Base-by-base conservation (phyloP, 352 stramenopile species). In the Phytophthora ohioensis region DNA sequence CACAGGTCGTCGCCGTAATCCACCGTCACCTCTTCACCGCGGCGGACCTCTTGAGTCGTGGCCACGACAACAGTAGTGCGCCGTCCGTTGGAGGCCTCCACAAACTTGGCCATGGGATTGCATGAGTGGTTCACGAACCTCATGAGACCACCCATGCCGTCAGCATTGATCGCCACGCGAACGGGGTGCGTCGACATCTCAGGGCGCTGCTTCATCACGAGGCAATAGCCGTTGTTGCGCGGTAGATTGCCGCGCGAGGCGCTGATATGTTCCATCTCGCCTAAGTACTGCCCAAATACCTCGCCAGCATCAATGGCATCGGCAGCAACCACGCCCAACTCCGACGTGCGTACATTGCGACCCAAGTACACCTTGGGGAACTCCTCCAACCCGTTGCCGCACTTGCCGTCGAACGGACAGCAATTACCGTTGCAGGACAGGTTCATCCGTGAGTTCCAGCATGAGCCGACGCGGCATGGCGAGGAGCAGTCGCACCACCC, bases 361-460 rank as follows among this genome's bases (percentile, higher is more conserved):
- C 7, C 9, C 30, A 53, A 42, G 2, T 12, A 57, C 17, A 67
- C 31, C 48, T 59, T 46, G 36, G 2, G 9, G 1, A 30, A 59
- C 38, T 67, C 48, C 0, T 0, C 11, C 3, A 59, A 6, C 1
- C 49, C 59, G 48, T 67, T 59, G 3, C 48, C 49, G 3, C 48
- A 59, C 30, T 34, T 27, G 30, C 59, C 49, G 1, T 52, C 49
- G 4, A 31, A 67, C 3, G 30, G 48, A 8, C 48, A 67, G 17
- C 49, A 55, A 6, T 59, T 67, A 11, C 39, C 7, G 48, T 41
- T 67, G 59, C 59, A 67, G 17, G 35, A 56, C 0, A 64, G 2
- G 34, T 57, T n/a, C 45, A 42, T 57, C 17, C 9, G 7, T 5
- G 45, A 36, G 45, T 57, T 56, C 1, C 17, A 11, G 12, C 45